Evolutionary conservation across 1,284 basidiomycete genomes (phyloP).

Genomic region (Trichosporon coremiiforme): DNA sequence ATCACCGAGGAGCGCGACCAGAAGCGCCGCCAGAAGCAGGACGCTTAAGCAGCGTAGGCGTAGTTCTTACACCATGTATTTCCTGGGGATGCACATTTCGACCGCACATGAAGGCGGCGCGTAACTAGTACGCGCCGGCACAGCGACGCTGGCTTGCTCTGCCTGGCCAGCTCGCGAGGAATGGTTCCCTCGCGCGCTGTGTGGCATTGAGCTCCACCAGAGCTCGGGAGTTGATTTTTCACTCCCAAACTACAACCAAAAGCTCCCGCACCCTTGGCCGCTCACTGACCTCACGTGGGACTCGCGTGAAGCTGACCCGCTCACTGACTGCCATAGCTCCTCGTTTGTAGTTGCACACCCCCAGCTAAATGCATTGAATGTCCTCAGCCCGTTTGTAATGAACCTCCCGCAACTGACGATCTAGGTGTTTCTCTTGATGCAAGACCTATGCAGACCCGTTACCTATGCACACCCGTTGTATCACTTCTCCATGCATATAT

Average conservation of each 20-base stretch:
- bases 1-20: conserved; percentile 56
- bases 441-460: too few species aligned
- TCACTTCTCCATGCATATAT: conserved; percentile 18
- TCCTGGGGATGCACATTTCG: conserved; percentile 19
- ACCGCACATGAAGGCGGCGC: conserved; percentile 17
- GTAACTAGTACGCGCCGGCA: conserved; percentile 10
- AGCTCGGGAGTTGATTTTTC: conserved; percentile 18
- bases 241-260: neutral
- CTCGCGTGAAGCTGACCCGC: conserved; percentile 3
- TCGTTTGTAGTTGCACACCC: neutral
- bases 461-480: too few species aligned
- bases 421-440: too few species aligned
- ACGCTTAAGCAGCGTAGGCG: conserved; percentile 18
- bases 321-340: neutral
- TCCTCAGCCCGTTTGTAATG: too few species aligned
- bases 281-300: neutral
- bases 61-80: conserved; percentile 19
- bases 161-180: conserved; percentile 16
- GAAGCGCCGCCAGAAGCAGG: conserved; percentile 34
- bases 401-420: too few species aligned
- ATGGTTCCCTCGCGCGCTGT: conserved; percentile 19
- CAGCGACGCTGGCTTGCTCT: conserved; percentile 3
- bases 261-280: too few species aligned
- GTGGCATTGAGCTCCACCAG: neutral
- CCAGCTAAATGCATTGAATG: too few species aligned